phyloP scores from a whole-genome alignment of 345 rosid genomes.

The Hypericum perforatum region DNA sequence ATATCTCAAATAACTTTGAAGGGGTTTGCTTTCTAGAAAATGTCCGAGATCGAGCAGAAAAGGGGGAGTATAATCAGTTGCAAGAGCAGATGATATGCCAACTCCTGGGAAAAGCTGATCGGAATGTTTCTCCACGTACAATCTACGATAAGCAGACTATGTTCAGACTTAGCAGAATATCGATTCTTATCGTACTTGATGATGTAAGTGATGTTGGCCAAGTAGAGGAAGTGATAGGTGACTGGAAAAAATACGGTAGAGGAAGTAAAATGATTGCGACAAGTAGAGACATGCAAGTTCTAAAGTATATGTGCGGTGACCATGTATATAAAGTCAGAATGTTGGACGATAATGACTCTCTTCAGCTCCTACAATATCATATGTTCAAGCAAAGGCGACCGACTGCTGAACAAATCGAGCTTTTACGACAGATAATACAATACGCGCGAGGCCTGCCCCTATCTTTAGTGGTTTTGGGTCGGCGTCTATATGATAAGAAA shows the following conservation, averaged over 20 bases:
- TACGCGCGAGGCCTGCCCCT: not conserved
- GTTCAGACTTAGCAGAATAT: not conserved
- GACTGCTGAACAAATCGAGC: not conserved
- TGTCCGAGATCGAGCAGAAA: not conserved
- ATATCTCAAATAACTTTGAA: not conserved
- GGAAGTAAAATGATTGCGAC: conserved; percentile 4
- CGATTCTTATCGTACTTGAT: not conserved
- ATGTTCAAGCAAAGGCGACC: not conserved
- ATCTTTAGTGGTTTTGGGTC: not conserved
- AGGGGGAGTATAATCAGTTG: not conserved
- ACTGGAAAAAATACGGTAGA: not conserved
- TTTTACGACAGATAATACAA: not conserved
- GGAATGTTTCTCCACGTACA: not conserved
- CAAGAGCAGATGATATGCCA: not conserved
- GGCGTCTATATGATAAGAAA: not conserved
- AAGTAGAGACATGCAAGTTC: not conserved
- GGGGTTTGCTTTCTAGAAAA: not conserved
- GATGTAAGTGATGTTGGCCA: not conserved
- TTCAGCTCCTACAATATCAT: not conserved
- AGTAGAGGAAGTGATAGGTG: not conserved
- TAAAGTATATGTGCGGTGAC: not conserved
- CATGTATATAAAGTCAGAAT: not conserved
- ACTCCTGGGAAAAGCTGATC: not conserved
- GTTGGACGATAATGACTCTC: not conserved
- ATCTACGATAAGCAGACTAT: not conserved